phyloP scores from a whole-genome alignment of 257 asterid species.

The Nicotiana tabacum region DNA sequence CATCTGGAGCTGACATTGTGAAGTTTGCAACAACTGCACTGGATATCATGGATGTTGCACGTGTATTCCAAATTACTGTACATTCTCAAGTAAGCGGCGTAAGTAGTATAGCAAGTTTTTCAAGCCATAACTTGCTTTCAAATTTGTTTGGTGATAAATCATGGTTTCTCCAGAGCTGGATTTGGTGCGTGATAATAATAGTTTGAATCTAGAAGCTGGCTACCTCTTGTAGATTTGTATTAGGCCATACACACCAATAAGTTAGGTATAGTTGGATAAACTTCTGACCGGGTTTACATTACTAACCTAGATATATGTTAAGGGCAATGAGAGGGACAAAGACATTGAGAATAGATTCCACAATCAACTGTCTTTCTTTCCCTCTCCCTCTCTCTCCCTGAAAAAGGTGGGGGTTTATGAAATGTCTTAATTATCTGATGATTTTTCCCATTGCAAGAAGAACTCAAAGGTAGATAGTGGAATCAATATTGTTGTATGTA shows the following conservation, averaged over 20 bases:
- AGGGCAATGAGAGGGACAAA: background rate
- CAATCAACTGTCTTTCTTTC: background rate
- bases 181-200: background rate
- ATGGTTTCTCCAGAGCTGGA: background rate
- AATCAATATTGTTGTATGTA: background rate
- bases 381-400: background rate
- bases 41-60: constrained; percentile 84
- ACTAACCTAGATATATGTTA: background rate
- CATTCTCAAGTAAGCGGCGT: constrained; percentile 82
- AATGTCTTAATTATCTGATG: background rate
- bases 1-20: constrained; percentile 93
- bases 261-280: background rate
- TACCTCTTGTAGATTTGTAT: background rate
- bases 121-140: background rate
- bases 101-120: constrained; percentile 8
- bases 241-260: background rate
- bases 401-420: background rate
- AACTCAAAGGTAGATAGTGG: background rate
- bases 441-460: background rate
- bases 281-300: background rate
- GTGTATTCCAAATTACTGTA: constrained; percentile 79
- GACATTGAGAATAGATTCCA: background rate
- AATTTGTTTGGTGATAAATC: background rate
- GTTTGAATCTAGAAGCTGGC: background rate
- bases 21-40: constrained; percentile 89